phyloP scores from a whole-genome alignment of 768 basidiomycete species.

The Suillus subluteus region DNA sequence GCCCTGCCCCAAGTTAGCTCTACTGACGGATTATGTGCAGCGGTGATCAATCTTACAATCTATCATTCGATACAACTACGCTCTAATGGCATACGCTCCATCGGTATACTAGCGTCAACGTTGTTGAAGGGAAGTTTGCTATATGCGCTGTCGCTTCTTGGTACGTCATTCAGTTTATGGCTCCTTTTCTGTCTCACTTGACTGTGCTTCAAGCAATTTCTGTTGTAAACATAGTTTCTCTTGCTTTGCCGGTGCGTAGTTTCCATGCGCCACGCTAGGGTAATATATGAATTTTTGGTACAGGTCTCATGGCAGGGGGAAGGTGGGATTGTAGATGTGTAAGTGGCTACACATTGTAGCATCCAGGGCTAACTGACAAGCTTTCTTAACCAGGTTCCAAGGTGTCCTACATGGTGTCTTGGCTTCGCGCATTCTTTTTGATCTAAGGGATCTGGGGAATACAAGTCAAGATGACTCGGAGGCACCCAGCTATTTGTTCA shows the following conservation, averaged over 20 bases:
- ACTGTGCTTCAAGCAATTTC: slow-evolving; percentile 11
- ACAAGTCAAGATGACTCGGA: neutral
- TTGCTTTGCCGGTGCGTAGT: slow-evolving; percentile 13
- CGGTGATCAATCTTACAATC: slow-evolving; percentile 5
- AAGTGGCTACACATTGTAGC: slow-evolving; percentile 2
- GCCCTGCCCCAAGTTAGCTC: neutral
- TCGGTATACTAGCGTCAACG: neutral
- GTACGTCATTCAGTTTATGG: slow-evolving; percentile 5
- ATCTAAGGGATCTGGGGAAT: neutral
- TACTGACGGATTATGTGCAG: slow-evolving; percentile 7
- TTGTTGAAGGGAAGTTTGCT: slow-evolving; percentile 16
- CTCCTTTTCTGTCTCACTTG: neutral
- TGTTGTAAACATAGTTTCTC: slow-evolving; percentile 12
- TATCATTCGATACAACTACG: neutral
- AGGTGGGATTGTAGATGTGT: slow-evolving; percentile 15
- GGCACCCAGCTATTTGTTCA: neutral
- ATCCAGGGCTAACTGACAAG: neutral
- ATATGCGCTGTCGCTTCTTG: slow-evolving; percentile 14
- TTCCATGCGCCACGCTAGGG: neutral
- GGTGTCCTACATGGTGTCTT: slow-evolving; percentile 16
- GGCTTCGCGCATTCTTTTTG: slow-evolving; percentile 19
- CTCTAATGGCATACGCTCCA: neutral
- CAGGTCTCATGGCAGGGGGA: slow-evolving; percentile 8
- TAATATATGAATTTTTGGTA: neutral
- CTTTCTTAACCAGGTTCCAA: slow-evolving; percentile 11